phyloP scores from a whole-genome alignment of 768 basidiomycete genomes.

The Leccinum disarticulatum region DNA sequence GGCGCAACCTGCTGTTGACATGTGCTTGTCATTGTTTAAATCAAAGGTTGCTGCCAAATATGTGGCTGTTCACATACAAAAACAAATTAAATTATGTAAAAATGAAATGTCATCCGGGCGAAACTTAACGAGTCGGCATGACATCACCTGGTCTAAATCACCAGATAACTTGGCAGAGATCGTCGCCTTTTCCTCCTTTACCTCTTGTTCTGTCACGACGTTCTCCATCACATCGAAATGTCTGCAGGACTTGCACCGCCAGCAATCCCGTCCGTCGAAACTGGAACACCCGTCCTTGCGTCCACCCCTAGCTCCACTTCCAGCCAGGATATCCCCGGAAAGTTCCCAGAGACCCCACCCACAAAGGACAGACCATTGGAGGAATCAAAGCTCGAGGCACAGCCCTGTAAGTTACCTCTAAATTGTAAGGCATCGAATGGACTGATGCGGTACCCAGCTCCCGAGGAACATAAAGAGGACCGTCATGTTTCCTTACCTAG shows the following conservation, averaged over 20 bases:
- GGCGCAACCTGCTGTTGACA: neutral
- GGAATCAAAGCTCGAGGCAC: slow-evolving; percentile 1
- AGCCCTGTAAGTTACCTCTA: slow-evolving; percentile 10
- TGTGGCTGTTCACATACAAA: neutral
- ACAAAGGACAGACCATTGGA: neutral
- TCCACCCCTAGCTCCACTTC: slow-evolving; percentile 3
- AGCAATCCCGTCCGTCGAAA: slow-evolving; percentile 15
- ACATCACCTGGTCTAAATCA: slow-evolving; percentile 21
- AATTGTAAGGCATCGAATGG: neutral
- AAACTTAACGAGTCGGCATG: slow-evolving; percentile 17
- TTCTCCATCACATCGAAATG: slow-evolving; percentile 10
- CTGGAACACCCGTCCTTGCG: slow-evolving; percentile 20
- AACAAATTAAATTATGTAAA: neutral
- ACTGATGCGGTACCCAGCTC: slow-evolving; percentile 15
- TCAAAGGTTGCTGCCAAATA: slow-evolving; percentile 12
- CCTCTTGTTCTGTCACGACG: neutral
- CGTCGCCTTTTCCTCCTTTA: neutral
- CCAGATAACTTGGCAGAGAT: slow-evolving; percentile 8
- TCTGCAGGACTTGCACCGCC: slow-evolving; percentile 11
- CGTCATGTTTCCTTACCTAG: slow-evolving; percentile 36
- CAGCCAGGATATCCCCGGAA: neutral
- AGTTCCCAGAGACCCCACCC: neutral
- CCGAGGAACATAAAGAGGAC: neutral
- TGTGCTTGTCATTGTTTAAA: slow-evolving; percentile 20
- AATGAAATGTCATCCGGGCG: slow-evolving; percentile 16